These are phyloP conservation scores for Solanum aculeatissimum DNA, from an alignment of 305 asterid species.

Conservation along the genomic window DNA sequence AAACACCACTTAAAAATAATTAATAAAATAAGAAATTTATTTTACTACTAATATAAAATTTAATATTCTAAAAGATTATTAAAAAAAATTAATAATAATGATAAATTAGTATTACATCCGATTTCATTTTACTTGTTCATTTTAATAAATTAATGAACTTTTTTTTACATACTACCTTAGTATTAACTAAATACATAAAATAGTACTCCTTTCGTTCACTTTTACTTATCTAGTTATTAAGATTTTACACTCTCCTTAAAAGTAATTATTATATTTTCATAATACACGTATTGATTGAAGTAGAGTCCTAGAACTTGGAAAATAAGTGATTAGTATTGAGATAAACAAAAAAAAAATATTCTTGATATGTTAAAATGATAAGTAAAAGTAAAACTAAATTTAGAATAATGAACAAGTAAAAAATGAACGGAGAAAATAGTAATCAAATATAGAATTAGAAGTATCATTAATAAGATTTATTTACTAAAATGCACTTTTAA, in stretches of 20 bases:
- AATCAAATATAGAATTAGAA: background rate
- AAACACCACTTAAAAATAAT: too few relatives aligned
- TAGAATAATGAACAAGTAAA: fast-evolving
- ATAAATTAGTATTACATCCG: too few relatives aligned
- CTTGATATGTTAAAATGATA: too few relatives aligned
- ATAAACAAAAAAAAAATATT: too few relatives aligned
- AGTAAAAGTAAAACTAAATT: background rate
- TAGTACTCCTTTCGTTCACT: fast-evolving
- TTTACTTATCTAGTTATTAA: background rate
- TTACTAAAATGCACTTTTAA: background rate
- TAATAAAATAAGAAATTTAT: too few relatives aligned
- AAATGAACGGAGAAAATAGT: background rate
- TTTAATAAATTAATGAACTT: too few relatives aligned
- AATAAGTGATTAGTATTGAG: background rate
- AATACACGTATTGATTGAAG: background rate
- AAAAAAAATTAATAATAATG: background rate
- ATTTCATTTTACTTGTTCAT: too few relatives aligned
- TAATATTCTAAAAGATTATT: background rate
- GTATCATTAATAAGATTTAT: background rate
- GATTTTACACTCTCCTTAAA: background rate
- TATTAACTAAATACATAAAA: too few relatives aligned
- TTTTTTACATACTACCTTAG: too few relatives aligned
- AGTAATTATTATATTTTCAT: background rate
- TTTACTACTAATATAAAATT: too few relatives aligned
- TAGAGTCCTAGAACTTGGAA: background rate